These are phyloP conservation scores for Triticum dicoccoides DNA, from an alignment of 176 grass and related monocot genomes.

Conservation along the genomic window DNA sequence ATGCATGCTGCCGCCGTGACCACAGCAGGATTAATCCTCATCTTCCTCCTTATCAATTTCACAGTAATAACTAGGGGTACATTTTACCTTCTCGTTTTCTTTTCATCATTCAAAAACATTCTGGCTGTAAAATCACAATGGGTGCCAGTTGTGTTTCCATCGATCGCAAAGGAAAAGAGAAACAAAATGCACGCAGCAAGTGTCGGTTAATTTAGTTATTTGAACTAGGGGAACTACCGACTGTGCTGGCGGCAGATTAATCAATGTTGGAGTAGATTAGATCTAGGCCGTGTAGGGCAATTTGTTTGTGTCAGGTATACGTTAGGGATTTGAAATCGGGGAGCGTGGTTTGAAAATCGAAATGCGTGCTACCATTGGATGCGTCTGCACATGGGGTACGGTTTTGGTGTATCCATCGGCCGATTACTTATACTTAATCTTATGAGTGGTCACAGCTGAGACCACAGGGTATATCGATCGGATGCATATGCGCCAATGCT, in stretches of 20 bases:
- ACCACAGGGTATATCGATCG: neutral
- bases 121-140: neutral
- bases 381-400: neutral
- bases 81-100: neutral
- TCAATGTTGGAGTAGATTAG: neutral
- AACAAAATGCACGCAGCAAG: neutral
- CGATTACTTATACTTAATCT: neutral
- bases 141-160: neutral
- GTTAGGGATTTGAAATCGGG: neutral
- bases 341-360: neutral
- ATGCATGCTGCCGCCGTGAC: neutral
- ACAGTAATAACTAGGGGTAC: neutral
- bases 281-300: neutral
- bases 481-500: no score
- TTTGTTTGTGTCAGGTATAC: slow-evolving; percentile 5
- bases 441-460: neutral
- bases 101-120: neutral
- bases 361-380: neutral
- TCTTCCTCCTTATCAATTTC: neutral
- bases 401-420: neutral
- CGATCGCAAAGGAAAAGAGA: neutral
- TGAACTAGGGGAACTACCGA: neutral
- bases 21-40: neutral
- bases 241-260: neutral
- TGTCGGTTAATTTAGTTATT: neutral